Conservation (phyloP, 441 rosid genomes). For the Eruca vesicaria region DNA sequence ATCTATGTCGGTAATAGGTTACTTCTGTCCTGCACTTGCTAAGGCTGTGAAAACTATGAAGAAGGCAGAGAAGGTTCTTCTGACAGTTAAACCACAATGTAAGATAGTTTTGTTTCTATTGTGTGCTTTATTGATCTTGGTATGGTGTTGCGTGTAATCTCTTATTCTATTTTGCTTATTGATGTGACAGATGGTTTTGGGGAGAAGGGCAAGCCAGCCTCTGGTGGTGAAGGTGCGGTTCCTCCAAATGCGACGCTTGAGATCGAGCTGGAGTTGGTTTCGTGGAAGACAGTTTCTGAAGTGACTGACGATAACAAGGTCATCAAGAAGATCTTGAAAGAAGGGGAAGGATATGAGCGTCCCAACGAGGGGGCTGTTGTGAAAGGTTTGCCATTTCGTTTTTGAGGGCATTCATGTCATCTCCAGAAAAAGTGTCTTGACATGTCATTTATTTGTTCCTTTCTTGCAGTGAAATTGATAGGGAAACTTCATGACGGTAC, state of each 20-base stretch:
- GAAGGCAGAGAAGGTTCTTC: slow-evolving; percentile 70
- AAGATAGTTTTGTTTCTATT: slow-evolving; percentile 1
- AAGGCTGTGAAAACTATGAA: slow-evolving; percentile 90
- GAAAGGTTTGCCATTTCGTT: slow-evolving; percentile 42
- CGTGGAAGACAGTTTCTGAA: slow-evolving; percentile 82
- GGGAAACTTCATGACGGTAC: slow-evolving; percentile 84
- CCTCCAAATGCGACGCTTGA: slow-evolving; percentile 70
- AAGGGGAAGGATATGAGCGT: slow-evolving; percentile 84
- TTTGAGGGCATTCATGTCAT: background rate
- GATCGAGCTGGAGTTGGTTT: slow-evolving; percentile 65
- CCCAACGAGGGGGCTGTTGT: slow-evolving; percentile 84
- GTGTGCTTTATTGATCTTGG: background rate
- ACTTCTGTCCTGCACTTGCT: slow-evolving; percentile 74
- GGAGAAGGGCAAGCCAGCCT: slow-evolving; percentile 71
- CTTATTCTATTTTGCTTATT: background rate
- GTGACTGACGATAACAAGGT: slow-evolving; percentile 86
- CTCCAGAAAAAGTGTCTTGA: background rate
- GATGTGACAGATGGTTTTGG: slow-evolving; percentile 76
- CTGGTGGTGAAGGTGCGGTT: slow-evolving; percentile 56
- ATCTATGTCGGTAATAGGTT: slow-evolving; percentile 37
- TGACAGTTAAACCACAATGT: slow-evolving; percentile 91
- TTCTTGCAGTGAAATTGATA: slow-evolving; percentile 60
- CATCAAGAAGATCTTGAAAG: slow-evolving; percentile 70
- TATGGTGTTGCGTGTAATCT: background rate
- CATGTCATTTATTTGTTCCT: background rate